Evolutionary conservation across 306 rosid species (phyloP), one percentile per base, ranked within the genome.

Genomic region (Cucurbita pepo): DNA sequence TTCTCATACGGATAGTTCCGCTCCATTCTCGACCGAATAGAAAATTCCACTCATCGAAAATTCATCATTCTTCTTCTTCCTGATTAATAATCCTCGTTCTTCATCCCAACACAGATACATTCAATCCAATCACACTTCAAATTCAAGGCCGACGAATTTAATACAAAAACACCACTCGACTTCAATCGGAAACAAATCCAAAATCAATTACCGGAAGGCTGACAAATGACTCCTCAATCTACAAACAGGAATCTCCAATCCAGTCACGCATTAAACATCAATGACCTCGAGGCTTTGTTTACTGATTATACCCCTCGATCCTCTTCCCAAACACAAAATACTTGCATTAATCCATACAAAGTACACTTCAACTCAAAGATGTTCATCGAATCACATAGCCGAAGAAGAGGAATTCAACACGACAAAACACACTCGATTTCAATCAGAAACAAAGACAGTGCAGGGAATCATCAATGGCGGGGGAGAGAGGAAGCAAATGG

Each of bases 1-100:
- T 86, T 80, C 50, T 84, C 89, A 52, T 77, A 88, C 59, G 65
- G 78, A 52, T 62, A 85, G 64, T 62, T 75, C 73, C 79, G 69
- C 79, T 58, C 76, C 81, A 77, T 67, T 10, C 10, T 30, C 70
- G 18, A 56, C 56, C 59, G 38, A 25, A 73, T 65, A 30, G n/a
- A 52, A 54, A 38, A 45, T 8, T 18, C 25, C 14, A 58, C 25
- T 58, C 12, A 59, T 57, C 21, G 37, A 34, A 38, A 59, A 55
- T n/a, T 15, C 54, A 10, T 41, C 48, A 34, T 40, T 16, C 10
- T 14, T 8, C 47, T 65, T 52, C 71, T 48, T 14, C 44, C 53
- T 61, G 14, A 16, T 61, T n/a, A 61, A 37, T 18, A n/a, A 61
- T n/a, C 14, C 15, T 61, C 7, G 7, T 16, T 61, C 25, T 38